Evolutionary conservation across 306 rosid genomes (phyloP), one percentile per base, ranked within the genome.

Genomic region (Geum urbanum): DNA sequence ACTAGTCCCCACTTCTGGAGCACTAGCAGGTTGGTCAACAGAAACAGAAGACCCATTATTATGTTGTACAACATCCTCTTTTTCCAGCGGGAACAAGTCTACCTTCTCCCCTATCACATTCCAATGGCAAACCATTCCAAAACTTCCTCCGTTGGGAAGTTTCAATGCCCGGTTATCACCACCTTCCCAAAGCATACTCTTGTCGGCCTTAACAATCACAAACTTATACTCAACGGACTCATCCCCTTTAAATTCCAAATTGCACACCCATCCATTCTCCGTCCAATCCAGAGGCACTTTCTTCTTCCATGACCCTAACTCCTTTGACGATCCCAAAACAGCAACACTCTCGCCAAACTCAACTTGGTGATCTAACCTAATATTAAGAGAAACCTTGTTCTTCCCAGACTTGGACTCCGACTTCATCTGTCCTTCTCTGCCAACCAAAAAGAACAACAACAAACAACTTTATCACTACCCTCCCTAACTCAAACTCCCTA

Each of bases 271-370:
- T 39, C 98, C 98, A 2, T 65, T 72, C 63, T 79, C 79, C 0
- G 89, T 88, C 98, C 98, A 94, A 32, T 80, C 74, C 83, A 94
- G 19, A 2, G 82, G 91, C 46, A 87, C 79, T 18, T 62, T 24
- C 50, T 84, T 83, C 81, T 76, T 90, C 98, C 98, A 94, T 0
- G 95, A 83, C 4, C 98, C 98, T 43, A 94, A 75, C 51, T 88
- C 91, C 72, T 88, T 74, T 12, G 80, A 5, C 9, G 98, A 94
- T 73, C 98, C 98, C 71, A 85, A 63, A 80, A 94, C 51, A 48
- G 40, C 92, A 70, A 94, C 85, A 68, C 79, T 87, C 73, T 88
- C 92, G 8, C 98, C 98, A 75, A 88, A 94, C 39, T 77, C 6
- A 78, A 94, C 98, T 77, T 94, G 98, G 71, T 88, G 95, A 69